Percentiles rank a stretch among this genome's conserved stretches.
Conservation (phyloP, 306 rosid species). For the Aeschynomene evenia region DNA sequence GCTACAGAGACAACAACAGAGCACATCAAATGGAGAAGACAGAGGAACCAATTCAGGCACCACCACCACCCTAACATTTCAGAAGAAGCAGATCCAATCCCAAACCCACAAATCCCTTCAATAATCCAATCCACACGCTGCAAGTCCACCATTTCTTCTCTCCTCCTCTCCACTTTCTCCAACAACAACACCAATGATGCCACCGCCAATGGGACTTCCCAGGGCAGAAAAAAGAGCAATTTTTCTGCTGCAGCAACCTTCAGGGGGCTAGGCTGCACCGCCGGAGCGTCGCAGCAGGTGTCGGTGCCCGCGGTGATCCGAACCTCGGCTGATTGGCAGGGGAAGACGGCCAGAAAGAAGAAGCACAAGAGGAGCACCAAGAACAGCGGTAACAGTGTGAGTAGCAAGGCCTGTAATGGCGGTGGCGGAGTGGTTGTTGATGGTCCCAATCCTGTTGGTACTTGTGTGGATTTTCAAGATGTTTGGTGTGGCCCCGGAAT, state of each 20-base stretch:
- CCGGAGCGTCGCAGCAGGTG: constrained; percentile 76
- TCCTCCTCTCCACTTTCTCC: constrained; percentile 69
- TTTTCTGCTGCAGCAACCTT: constrained; percentile 64
- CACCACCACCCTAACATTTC: constrained; percentile 40
- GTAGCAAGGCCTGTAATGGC: constrained; percentile 32
- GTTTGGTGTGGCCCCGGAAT: constrained; percentile 98
- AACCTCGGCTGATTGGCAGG: constrained; percentile 84
- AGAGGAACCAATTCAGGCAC: constrained; percentile 56
- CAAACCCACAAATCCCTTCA: constrained; percentile 53
- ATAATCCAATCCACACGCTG: constrained; percentile 64
- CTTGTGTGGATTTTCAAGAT: constrained; percentile 76
- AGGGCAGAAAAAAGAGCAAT: constrained; percentile 60
- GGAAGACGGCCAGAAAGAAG: constrained; percentile 63
- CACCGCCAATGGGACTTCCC: not conserved
- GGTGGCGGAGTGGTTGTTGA: constrained; percentile 25
- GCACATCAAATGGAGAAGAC: constrained; percentile 63
- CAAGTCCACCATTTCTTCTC: constrained; percentile 84
- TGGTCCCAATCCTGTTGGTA: constrained; percentile 40
- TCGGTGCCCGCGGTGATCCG: constrained; percentile 89
- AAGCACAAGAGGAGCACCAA: constrained; percentile 41
- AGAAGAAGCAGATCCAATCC: constrained; percentile 63
- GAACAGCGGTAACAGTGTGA: not conserved
- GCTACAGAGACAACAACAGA: constrained; percentile 37
- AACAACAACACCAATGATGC: constrained; percentile 42
- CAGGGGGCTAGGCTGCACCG: constrained; percentile 80